phyloP scores from a whole-genome alignment of 179 eudicot species.

The Nepenthes alata region DNA sequence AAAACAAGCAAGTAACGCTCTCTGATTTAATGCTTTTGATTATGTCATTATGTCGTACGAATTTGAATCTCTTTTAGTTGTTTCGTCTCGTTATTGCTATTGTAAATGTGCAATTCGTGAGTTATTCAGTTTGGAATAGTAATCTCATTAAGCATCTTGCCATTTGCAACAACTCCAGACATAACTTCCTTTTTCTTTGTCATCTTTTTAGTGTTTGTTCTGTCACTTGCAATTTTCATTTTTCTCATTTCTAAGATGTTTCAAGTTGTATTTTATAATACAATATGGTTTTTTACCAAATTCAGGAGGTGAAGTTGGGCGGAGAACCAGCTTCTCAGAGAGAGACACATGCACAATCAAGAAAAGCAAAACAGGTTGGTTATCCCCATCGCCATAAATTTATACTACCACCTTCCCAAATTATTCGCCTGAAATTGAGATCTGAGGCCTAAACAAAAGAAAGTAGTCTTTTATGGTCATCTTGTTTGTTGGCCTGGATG shows the following conservation, averaged over 20 bases:
- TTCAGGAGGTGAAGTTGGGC: slow-evolving; percentile 66
- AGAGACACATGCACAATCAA: slow-evolving; percentile 56
- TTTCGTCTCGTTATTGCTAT: no score
- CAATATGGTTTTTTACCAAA: slow-evolving; percentile 10
- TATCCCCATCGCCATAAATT: not conserved
- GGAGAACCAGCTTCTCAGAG: slow-evolving; percentile 58
- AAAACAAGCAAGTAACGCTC: not conserved
- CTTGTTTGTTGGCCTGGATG: slow-evolving; percentile 1
- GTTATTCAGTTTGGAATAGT: not conserved
- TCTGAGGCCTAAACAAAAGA: not conserved
- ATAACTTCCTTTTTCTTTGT: not conserved
- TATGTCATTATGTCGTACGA: not conserved
- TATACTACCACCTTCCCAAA: not conserved
- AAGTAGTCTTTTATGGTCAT: not conserved
- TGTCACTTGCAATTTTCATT: not conserved
- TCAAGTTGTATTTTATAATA: not conserved
- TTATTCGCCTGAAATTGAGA: not conserved
- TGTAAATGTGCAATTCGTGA: no score
- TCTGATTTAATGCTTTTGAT: not conserved
- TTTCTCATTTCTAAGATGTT: not conserved
- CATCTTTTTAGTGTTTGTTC: not conserved
- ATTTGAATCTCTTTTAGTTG: no score
- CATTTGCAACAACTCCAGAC: not conserved
- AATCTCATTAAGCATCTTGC: not conserved
- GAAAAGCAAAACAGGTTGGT: slow-evolving; percentile 77